phyloP scores from a whole-genome alignment of 495 filamentous ascomycete genomes.

The Xylaria cubensis region DNA sequence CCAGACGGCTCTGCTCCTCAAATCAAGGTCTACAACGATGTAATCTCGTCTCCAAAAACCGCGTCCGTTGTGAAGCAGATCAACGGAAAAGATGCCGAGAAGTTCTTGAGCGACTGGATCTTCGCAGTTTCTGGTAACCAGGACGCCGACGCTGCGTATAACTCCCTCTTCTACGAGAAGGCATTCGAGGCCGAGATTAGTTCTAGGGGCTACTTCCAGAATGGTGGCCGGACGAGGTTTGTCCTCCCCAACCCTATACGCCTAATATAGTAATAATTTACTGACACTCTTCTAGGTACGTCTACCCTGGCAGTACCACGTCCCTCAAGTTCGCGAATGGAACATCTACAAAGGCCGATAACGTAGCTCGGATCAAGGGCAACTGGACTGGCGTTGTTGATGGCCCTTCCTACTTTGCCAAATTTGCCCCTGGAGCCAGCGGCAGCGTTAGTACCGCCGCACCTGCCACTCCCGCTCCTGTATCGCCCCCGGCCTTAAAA shows the following conservation, averaged over 20 bases:
- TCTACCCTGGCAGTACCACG: slow-evolving; percentile 48
- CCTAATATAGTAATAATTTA: slow-evolving; percentile 3
- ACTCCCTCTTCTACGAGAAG: slow-evolving; percentile 51
- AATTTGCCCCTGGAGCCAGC: slow-evolving; percentile 43
- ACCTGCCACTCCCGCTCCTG: slow-evolving; percentile 30
- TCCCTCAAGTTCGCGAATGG: slow-evolving; percentile 54
- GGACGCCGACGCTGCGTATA: slow-evolving; percentile 58
- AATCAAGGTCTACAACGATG: slow-evolving; percentile 48
- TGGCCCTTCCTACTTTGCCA: slow-evolving; percentile 46
- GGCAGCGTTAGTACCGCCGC: slow-evolving; percentile 13
- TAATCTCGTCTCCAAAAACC: slow-evolving; percentile 32
- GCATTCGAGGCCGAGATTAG: slow-evolving; percentile 35
- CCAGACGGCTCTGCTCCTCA: slow-evolving; percentile 42
- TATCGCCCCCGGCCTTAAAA: slow-evolving; percentile 28
- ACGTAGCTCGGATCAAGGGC: slow-evolving; percentile 47
- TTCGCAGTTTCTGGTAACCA: slow-evolving; percentile 42
- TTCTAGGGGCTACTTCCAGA: slow-evolving; percentile 38
- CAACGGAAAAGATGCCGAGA: slow-evolving; percentile 46
- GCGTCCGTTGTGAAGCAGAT: slow-evolving; percentile 44
- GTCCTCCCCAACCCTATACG: neutral
- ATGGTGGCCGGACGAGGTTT: slow-evolving; percentile 41
- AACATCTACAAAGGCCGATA: slow-evolving; percentile 41
- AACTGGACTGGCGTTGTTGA: slow-evolving; percentile 43
- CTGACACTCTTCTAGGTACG: slow-evolving; percentile 34
- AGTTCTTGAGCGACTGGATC: slow-evolving; percentile 42